Percentiles rank a stretch among this genome's conserved stretches.
These are phyloP conservation scores for Oryza australiensis DNA, from an alignment of 176 grass and related monocot species.

Conservation along the genomic window DNA sequence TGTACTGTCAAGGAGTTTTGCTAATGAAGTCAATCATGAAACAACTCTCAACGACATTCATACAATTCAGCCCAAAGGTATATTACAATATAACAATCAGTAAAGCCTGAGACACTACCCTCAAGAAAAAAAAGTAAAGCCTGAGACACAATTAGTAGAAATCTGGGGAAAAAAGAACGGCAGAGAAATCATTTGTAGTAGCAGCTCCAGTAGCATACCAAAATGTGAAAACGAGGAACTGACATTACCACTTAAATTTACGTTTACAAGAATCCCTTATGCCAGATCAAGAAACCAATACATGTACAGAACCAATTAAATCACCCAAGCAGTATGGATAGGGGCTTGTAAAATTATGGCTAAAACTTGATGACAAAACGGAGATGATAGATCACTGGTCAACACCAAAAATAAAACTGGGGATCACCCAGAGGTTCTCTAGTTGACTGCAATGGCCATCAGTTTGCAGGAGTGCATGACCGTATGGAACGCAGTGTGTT, in stretches of 20 bases:
- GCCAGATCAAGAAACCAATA: background rate
- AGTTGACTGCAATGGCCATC: background rate
- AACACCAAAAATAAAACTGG: constrained; percentile 25
- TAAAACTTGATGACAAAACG: background rate
- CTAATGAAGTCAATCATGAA: no score
- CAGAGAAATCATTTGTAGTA: no score
- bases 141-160: no score
- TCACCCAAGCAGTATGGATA: background rate
- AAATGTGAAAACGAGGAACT: no score
- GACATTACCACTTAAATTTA: background rate
- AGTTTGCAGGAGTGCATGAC: background rate
- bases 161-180: no score
- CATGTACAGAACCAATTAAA: background rate
- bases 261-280: background rate
- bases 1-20: no score
- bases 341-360: background rate
- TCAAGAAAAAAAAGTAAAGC: no score
- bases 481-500: background rate
- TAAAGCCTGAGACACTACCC: no score
- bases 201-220: no score
- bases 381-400: background rate
- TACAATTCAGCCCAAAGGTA: no score
- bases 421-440: constrained; percentile 32
- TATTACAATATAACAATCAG: no score
- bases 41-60: no score